phyloP scores from a whole-genome alignment of 139 green algal genomes.

The Penium margaritaceum region DNA sequence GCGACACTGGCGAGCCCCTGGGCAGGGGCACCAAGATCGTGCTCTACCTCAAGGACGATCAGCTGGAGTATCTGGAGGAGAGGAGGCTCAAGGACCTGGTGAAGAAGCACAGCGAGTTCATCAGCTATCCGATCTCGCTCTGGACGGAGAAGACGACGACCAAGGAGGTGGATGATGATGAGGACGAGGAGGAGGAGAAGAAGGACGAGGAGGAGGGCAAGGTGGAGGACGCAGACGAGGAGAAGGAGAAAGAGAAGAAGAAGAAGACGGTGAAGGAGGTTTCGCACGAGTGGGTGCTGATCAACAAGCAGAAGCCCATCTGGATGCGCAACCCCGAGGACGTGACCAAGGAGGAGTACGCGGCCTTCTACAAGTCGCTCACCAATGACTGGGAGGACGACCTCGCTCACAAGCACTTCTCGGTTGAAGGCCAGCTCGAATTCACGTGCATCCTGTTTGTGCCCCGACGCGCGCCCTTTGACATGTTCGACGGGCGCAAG shows the following conservation, averaged over 20 bases:
- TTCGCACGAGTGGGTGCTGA: slow-evolving; percentile 88
- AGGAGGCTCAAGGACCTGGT: slow-evolving; percentile 94
- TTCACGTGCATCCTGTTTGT: slow-evolving; percentile 95
- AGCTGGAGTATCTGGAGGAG: slow-evolving; percentile 95
- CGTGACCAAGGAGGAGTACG: slow-evolving; percentile 91
- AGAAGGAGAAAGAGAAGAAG: slow-evolving; percentile 62
- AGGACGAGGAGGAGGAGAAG: slow-evolving; percentile 72
- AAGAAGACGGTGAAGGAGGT: slow-evolving; percentile 88
- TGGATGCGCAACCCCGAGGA: slow-evolving; percentile 98
- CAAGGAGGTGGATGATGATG: slow-evolving; percentile 86
- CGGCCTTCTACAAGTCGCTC: slow-evolving; percentile 93
- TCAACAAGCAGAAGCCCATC: slow-evolving; percentile 99
- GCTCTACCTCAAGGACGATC: slow-evolving; percentile 81
- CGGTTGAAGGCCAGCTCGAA: slow-evolving; percentile 95
- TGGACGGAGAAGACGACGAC: slow-evolving; percentile 95
- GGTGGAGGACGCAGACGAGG: slow-evolving; percentile 59
- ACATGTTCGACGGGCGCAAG: slow-evolving; percentile 96
- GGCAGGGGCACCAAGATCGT: slow-evolving; percentile 92
- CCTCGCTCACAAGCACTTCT: slow-evolving; percentile 92
- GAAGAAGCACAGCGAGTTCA: slow-evolving; percentile 99
- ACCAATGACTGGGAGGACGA: slow-evolving; percentile 99
- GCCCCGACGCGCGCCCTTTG: slow-evolving; percentile 91
- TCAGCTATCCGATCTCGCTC: slow-evolving; percentile 95
- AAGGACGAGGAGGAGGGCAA: slow-evolving; percentile 62
- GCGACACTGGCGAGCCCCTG: slow-evolving; percentile 61